Conservation (phyloP, 208 protist genomes). For the Endotrypanum monterogeii region DNA sequence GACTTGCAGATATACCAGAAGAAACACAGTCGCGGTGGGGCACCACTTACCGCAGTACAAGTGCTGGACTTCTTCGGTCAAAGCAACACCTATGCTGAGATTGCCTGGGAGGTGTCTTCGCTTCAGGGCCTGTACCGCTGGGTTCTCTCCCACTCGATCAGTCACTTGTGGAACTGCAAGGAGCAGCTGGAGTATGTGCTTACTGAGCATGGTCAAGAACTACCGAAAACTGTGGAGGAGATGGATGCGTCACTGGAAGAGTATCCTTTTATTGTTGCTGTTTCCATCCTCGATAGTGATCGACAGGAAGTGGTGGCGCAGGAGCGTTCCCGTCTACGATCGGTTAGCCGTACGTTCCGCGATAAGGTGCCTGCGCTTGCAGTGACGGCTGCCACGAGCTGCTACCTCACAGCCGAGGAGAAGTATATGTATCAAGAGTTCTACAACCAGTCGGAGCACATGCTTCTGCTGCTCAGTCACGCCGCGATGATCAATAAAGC, state of each 20-base stretch:
- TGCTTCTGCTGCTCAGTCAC: slow-evolving; percentile 65
- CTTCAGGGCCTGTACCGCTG: slow-evolving; percentile 86
- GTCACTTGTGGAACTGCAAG: slow-evolving; percentile 62
- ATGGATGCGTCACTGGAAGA: slow-evolving; percentile 45
- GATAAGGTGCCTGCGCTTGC: slow-evolving; percentile 51
- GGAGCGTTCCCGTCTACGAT: slow-evolving; percentile 74
- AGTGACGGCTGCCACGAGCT: slow-evolving; percentile 64
- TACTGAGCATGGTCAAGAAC: slow-evolving; percentile 34
- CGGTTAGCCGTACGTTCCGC: slow-evolving; percentile 68
- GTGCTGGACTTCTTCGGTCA: slow-evolving; percentile 56
- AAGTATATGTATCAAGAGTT: slow-evolving; percentile 90
- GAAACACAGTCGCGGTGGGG: slow-evolving; percentile 6
- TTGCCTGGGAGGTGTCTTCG: slow-evolving; percentile 73
- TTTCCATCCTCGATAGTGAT: slow-evolving; percentile 66
- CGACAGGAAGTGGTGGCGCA: slow-evolving; percentile 63
- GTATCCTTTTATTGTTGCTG: slow-evolving; percentile 62
- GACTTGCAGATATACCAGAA: slow-evolving; percentile 42
- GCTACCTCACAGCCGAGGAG: slow-evolving; percentile 75
- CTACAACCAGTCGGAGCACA: slow-evolving; percentile 85
- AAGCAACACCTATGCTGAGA: slow-evolving; percentile 53
- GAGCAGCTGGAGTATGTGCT: slow-evolving; percentile 86
- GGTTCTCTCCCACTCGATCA: slow-evolving; percentile 82
- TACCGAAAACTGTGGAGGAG: slow-evolving; percentile 54
- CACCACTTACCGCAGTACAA: slow-evolving; percentile 31
- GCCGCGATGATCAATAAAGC: slow-evolving; percentile 45